Percentiles rank a stretch among this genome's conserved stretches.
Evolutionary conservation across 805 yeast species (phyloP).

Genomic region (Kodamaea jinghongensis): DNA sequence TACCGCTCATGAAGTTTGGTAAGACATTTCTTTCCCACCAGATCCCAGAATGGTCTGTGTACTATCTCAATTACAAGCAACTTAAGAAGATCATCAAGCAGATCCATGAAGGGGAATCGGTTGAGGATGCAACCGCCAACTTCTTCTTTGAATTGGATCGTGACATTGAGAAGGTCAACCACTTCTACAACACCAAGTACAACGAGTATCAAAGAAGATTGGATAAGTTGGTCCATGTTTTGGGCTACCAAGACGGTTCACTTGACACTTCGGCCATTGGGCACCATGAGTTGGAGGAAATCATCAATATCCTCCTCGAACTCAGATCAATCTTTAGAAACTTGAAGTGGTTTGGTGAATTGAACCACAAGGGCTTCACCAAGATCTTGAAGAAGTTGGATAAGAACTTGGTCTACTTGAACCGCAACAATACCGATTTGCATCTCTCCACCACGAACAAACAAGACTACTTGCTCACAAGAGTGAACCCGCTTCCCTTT

Average conservation of each 20-base stretch:
- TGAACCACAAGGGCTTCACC: conserved; percentile 84
- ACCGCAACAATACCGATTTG: conserved; percentile 19
- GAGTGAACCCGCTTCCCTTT: conserved; percentile 73
- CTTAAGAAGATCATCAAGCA: conserved; percentile 77
- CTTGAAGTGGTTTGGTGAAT: conserved; percentile 90
- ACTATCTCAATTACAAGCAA: conserved; percentile 81
- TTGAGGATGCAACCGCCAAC: conserved; percentile 40
- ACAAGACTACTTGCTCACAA: conserved; percentile 50
- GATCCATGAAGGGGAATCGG: conserved; percentile 35
- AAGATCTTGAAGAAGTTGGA: conserved; percentile 89
- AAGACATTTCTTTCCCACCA: conserved; percentile 78
- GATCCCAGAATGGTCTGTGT: conserved; percentile 88
- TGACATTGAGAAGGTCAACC: conserved; percentile 77
- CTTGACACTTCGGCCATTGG: conserved; percentile 19
- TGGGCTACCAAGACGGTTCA: conserved; percentile 27
- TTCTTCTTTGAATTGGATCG: conserved; percentile 79
- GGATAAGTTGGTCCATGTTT: conserved; percentile 38
- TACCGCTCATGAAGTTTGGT: conserved; percentile 66
- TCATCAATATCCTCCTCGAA: conserved; percentile 60
- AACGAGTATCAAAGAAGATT: conserved; percentile 73
- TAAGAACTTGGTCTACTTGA: conserved; percentile 52
- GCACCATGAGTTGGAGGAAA: conserved; percentile 41
- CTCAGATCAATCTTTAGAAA: conserved; percentile 73
- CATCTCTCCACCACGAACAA: conserved; percentile 33
- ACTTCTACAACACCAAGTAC: conserved; percentile 70